Percentiles rank a stretch among this genome's conserved stretches.
Evolutionary conservation across 441 rosid species (phyloP).

Genomic region (Breynia disticha): DNA sequence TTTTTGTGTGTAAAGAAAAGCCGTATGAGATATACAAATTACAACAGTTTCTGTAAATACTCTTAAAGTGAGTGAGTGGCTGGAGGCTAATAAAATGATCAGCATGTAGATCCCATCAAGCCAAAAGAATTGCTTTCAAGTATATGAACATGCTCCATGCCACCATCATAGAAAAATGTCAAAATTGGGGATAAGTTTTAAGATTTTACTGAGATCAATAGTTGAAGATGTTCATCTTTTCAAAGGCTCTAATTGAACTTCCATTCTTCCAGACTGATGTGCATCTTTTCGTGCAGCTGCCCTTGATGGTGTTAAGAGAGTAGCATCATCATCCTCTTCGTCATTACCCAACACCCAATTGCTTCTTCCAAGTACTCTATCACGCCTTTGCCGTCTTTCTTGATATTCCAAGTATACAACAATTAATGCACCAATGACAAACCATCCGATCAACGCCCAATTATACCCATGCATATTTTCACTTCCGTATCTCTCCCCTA

Average conservation of each 20-base stretch:
- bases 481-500: slow-evolving; percentile 71
- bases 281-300: slow-evolving; percentile 38
- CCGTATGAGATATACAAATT: slow-evolving; percentile 35
- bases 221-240: slow-evolving; percentile 36
- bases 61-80: slow-evolving; percentile 9
- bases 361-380: slow-evolving; percentile 46
- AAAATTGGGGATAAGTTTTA: slow-evolving; percentile 18
- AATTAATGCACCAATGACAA: slow-evolving; percentile 34
- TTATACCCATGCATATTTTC: slow-evolving; percentile 67
- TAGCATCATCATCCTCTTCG: slow-evolving; percentile 73
- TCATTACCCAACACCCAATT: slow-evolving; percentile 75
- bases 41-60: slow-evolving; percentile 15
- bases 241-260: slow-evolving; percentile 87
- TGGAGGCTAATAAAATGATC: slow-evolving; percentile 7
- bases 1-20: slow-evolving; percentile 21
- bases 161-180: slow-evolving; percentile 12
- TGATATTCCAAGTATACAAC: slow-evolving; percentile 64
- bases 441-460: slow-evolving; percentile 67
- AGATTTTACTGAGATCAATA: slow-evolving; percentile 11
- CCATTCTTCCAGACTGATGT: slow-evolving; percentile 50
- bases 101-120: slow-evolving; percentile 10
- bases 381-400: slow-evolving; percentile 42
- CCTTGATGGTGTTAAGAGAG: slow-evolving; percentile 51
- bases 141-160: slow-evolving; percentile 12
- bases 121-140: slow-evolving; percentile 12